phyloP scores from a whole-genome alignment of 805 yeast species.

The Suhomyces sp. region DNA sequence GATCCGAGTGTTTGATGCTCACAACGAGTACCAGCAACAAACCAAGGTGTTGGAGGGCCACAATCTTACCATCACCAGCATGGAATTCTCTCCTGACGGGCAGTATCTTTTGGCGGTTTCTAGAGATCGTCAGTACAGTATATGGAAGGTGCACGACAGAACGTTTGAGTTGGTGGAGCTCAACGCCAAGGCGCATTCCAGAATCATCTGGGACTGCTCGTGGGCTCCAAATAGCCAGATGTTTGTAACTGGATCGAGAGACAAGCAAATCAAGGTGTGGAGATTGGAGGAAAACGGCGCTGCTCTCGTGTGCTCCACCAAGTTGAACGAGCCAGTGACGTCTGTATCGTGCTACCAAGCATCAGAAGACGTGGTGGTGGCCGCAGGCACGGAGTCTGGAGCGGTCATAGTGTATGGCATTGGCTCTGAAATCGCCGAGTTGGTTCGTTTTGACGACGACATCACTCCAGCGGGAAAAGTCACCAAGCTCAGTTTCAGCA shows the following conservation, averaged over 20 bases:
- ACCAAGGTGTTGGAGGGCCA: constrained; percentile 58
- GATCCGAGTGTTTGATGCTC: constrained; percentile 66
- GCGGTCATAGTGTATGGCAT: constrained; percentile 45
- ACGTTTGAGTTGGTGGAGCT: constrained; percentile 40
- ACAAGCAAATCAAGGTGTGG: constrained; percentile 78
- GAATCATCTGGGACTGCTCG: constrained; percentile 94
- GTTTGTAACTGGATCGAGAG: constrained; percentile 88
- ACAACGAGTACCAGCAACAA: constrained; percentile 52
- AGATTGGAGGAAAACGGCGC: constrained; percentile 36
- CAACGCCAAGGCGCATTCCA: constrained; percentile 75
- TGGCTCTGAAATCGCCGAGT: constrained; percentile 17
- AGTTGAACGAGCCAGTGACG: constrained; percentile 59
- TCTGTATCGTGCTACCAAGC: constrained; percentile 52
- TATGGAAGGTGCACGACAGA: constrained; percentile 52
- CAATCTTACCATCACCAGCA: constrained; percentile 77
- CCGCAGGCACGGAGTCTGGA: constrained; percentile 75
- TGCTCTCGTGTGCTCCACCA: constrained; percentile 37
- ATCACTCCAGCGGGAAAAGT: constrained; percentile 63
- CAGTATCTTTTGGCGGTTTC: constrained; percentile 69
- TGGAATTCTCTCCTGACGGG: constrained; percentile 71
- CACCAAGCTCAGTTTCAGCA: constrained; percentile 58
- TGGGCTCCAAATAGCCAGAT: constrained; percentile 60
- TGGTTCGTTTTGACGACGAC: constrained; percentile 31
- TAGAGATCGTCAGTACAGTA: constrained; percentile 81
- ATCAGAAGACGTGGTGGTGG: constrained; percentile 34